Percentiles rank a stretch among this genome's conserved stretches.
Conservation (phyloP, 257 asterid species). For the Nicotiana obtusifolia region DNA sequence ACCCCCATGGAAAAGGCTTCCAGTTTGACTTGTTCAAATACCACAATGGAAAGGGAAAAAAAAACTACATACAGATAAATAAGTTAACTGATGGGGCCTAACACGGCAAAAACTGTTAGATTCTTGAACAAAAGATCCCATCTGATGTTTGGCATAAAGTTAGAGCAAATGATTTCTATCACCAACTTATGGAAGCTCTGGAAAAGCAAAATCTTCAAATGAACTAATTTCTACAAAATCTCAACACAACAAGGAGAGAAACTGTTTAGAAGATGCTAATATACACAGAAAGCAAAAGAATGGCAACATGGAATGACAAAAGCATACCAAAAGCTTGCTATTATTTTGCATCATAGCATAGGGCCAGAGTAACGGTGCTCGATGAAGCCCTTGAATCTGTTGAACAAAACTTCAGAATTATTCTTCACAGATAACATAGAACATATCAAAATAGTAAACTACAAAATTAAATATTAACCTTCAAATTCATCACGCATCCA, state of each 20-base stretch:
- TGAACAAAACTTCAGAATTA: neutral
- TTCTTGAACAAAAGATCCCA: conserved; percentile 1
- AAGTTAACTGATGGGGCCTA: neutral
- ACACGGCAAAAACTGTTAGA: neutral
- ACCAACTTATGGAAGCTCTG: conserved; percentile 6
- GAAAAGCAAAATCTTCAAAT: neutral
- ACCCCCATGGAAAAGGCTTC: neutral
- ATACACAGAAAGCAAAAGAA: neutral
- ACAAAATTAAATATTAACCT: conserved; percentile 28
- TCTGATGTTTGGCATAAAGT: neutral
- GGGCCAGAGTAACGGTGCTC: conserved; percentile 5
- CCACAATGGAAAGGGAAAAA: neutral
- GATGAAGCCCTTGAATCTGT: conserved; percentile 13
- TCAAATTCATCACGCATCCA: conserved; percentile 63
- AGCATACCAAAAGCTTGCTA: conserved; percentile 3
- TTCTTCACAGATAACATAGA: neutral
- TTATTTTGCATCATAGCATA: conserved; percentile 11
- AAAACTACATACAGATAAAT: neutral
- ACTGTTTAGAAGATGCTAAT: neutral
- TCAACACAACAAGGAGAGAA: neutral
- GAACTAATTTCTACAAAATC: conserved; percentile 10
- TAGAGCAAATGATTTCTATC: neutral
- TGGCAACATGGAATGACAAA: neutral
- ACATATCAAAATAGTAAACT: neutral
- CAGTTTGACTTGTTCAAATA: neutral